Evolutionary conservation across 805 yeast species (phyloP).

Genomic region (Wickerhamiella kazuoi): DNA sequence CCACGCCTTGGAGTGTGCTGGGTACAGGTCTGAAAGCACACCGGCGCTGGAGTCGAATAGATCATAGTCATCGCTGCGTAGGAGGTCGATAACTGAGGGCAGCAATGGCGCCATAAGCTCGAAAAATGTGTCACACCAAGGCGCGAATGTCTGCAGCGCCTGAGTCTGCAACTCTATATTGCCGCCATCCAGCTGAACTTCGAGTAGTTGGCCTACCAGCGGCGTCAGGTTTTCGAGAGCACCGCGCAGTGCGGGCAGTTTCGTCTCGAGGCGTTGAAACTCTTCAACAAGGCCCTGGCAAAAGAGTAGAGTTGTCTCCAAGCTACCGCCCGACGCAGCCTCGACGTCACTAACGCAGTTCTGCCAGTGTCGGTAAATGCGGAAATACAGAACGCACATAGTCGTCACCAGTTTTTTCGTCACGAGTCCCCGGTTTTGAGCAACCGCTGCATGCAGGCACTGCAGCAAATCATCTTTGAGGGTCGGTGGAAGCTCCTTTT

Average conservation of each 20-base stretch:
- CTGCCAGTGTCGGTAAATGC: constrained; percentile 24
- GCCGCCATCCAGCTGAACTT: background rate
- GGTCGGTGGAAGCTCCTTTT: constrained; percentile 1
- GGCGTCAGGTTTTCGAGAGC: constrained; percentile 8
- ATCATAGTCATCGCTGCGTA: constrained; percentile 7
- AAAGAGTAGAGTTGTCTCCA: constrained; percentile 12
- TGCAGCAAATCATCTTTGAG: constrained; percentile 9
- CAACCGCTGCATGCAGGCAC: constrained; percentile 9
- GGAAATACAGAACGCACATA: constrained; percentile 31
- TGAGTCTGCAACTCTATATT: background rate
- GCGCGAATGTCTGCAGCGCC: constrained; percentile 6
- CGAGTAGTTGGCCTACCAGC: background rate
- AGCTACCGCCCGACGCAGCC: constrained; percentile 6
- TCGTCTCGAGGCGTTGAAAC: constrained; percentile 6
- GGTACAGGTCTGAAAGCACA: constrained; percentile 9
- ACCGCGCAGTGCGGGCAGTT: constrained; percentile 6
- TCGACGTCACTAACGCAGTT: constrained; percentile 18
- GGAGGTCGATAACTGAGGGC: constrained; percentile 1
- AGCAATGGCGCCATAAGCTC: constrained; percentile 5
- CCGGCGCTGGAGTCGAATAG: constrained; percentile 6
- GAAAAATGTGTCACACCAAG: constrained; percentile 11
- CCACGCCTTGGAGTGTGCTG: constrained; percentile 7
- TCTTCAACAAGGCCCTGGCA: constrained; percentile 17
- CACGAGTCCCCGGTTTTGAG: constrained; percentile 22
- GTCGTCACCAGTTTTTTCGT: constrained; percentile 41